These are phyloP conservation scores for Xerocomellus dryophilus DNA, from an alignment of 768 basidiomycete species.

Conservation along the genomic window DNA sequence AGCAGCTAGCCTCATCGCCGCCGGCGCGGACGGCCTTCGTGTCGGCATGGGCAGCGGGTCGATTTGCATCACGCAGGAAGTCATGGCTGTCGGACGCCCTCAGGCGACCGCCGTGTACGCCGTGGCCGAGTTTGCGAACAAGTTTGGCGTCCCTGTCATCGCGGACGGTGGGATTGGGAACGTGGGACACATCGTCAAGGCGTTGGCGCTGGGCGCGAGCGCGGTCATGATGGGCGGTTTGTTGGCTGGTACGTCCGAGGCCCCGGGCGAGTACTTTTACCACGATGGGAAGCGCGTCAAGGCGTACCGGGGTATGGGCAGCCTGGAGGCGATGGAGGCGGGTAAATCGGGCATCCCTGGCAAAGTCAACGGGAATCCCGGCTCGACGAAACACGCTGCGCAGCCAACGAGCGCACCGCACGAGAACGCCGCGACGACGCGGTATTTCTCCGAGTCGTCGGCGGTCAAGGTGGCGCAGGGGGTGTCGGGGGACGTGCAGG, in stretches of 20 bases:
- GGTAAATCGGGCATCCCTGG: conserved; percentile 43
- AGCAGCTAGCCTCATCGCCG: conserved; percentile 88
- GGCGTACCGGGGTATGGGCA: conserved; percentile 98
- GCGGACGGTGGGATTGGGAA: conserved; percentile 96
- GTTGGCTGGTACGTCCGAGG: conserved; percentile 93
- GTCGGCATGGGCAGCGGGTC: conserved; percentile 98
- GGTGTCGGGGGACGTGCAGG: conserved; percentile 94
- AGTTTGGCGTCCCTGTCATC: conserved; percentile 94
- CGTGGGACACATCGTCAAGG: conserved; percentile 97
- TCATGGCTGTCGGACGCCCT: conserved; percentile 98
- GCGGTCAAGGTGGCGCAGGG: conserved; percentile 96
- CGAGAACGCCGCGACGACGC: conserved; percentile 93
- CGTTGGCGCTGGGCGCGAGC: conserved; percentile 86
- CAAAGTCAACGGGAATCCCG: conserved; percentile 24
- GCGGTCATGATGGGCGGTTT: conserved; percentile 99
- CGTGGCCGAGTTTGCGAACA: conserved; percentile 88
- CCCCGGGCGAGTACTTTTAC: conserved; percentile 98
- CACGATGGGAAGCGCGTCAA: conserved; percentile 99
- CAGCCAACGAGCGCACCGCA: conserved; percentile 47
- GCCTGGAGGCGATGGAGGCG: conserved; percentile 89
- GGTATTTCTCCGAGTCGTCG: conserved; percentile 58
- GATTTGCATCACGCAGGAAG: conserved; percentile 99
- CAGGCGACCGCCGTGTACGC: conserved; percentile 98
- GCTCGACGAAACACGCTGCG: conserved; percentile 45
- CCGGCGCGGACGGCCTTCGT: conserved; percentile 93